Evolutionary conservation across 352 stramenopile genomes (phyloP).

Genomic region (Globisporangium paroecandrum): DNA sequence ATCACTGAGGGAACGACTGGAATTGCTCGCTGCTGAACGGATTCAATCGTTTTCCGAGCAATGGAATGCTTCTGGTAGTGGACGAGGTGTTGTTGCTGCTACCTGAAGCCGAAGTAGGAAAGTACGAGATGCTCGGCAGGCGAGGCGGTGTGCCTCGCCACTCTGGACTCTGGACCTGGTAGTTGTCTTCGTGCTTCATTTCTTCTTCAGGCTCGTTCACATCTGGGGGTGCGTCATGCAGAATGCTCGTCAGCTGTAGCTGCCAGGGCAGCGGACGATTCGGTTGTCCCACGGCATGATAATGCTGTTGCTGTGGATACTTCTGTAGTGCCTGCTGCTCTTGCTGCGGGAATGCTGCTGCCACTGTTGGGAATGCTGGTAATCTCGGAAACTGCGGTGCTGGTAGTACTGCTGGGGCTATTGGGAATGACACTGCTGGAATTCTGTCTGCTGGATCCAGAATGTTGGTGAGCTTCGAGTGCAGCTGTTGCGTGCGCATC

Average conservation of each 20-base stretch:
- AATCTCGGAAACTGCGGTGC: not conserved
- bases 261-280: conserved; percentile 11
- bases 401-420: not conserved
- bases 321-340: not conserved
- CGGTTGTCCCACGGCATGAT: not conserved
- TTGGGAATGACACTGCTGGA: not conserved
- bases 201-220: conserved; percentile 4
- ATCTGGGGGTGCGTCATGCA: not conserved
- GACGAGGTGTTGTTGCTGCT: not conserved
- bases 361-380: not conserved
- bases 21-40: conserved; percentile 4
- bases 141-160: not conserved
- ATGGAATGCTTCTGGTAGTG: not conserved
- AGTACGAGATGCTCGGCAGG: conserved; percentile 11
- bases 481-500: not conserved
- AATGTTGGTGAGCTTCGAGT: conserved; percentile 14
- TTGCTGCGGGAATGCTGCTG: not conserved
- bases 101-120: not conserved
- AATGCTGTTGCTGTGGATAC: not conserved
- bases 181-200: not conserved
- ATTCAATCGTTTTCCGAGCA: conserved; percentile 3
- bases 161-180: not conserved
- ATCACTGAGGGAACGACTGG: not conserved
- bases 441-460: conserved; percentile 7
- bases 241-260: conserved; percentile 14